These are phyloP conservation scores for Trebouxia sp. DNA, from an alignment of 139 green algal species.

Conservation along the genomic window DNA sequence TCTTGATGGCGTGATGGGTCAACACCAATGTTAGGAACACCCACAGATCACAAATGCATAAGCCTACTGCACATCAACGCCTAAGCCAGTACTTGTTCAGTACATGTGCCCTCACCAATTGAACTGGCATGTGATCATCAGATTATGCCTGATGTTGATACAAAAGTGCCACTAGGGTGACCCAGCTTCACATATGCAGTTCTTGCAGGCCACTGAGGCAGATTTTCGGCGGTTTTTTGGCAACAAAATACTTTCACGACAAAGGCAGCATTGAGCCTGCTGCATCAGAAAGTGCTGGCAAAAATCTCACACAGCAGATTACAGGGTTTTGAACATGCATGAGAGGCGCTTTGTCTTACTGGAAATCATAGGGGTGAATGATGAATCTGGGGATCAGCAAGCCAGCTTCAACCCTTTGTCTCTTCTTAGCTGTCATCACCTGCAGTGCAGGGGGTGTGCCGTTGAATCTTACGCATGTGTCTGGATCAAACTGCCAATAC, in stretches of 20 bases:
- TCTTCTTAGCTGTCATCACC: conserved; percentile 27
- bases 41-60: neutral
- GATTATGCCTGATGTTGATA: too few relatives aligned
- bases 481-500: neutral
- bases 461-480: neutral
- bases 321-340: neutral
- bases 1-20: too few relatives aligned
- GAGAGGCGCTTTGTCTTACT: neutral
- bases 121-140: too few relatives aligned
- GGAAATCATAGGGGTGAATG: conserved; percentile 12
- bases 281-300: too few relatives aligned
- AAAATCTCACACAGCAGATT: neutral
- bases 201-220: too few relatives aligned
- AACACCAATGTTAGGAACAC: conserved; percentile 14
- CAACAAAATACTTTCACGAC: too few relatives aligned
- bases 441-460: neutral
- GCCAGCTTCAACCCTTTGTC: conserved; percentile 2
- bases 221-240: too few relatives aligned
- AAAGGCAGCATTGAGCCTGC: too few relatives aligned
- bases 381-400: conserved; percentile 3
- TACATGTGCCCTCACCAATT: too few relatives aligned
- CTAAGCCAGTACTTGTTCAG: neutral
- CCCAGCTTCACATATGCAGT: too few relatives aligned
- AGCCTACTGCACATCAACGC: neutral
- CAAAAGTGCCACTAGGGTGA: too few relatives aligned